Evolutionary conservation across 2,329 filamentous ascomycete species (phyloP).

Genomic region (Scorias spongiosa): DNA sequence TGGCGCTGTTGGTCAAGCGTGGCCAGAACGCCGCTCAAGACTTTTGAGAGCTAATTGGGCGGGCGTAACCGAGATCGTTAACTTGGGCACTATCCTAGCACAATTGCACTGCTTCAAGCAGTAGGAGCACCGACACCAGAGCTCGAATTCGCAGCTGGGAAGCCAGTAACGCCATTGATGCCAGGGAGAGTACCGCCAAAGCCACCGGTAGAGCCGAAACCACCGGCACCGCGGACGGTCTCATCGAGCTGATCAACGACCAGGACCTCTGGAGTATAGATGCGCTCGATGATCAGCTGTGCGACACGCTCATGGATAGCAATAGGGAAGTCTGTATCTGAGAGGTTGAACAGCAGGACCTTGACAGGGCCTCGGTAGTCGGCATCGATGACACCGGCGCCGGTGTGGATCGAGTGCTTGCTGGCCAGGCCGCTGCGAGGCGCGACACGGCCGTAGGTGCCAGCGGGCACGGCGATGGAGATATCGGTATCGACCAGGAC

Average conservation of each 20-base stretch:
- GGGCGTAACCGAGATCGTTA: no score
- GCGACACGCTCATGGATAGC: slow-evolving; percentile 81
- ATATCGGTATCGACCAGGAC: slow-evolving; percentile 82
- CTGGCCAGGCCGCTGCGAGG: slow-evolving; percentile 76
- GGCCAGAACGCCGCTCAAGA: no score
- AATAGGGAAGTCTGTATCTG: slow-evolving; percentile 64
- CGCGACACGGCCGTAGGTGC: slow-evolving; percentile 82
- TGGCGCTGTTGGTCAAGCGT: no score
- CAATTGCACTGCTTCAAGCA: no score
- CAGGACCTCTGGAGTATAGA: slow-evolving; percentile 82
- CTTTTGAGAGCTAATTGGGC: no score
- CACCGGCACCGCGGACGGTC: slow-evolving; percentile 78
- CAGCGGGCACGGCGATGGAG: slow-evolving; percentile 74
- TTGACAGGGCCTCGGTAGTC: slow-evolving; percentile 93
- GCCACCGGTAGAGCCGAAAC: slow-evolving; percentile 74
- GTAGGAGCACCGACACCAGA: no score
- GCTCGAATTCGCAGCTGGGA: no score
- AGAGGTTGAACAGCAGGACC: slow-evolving; percentile 87
- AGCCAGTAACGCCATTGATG: slow-evolving; percentile 9
- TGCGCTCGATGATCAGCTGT: slow-evolving; percentile 81
- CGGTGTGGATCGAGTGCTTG: slow-evolving; percentile 93
- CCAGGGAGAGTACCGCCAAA: slow-evolving; percentile 20
- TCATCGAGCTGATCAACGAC: slow-evolving; percentile 79
- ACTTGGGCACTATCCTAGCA: no score
- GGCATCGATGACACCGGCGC: slow-evolving; percentile 92